These are phyloP conservation scores for Holtermannia corniformis DNA, from an alignment of 768 basidiomycete species.

Conservation along the genomic window DNA sequence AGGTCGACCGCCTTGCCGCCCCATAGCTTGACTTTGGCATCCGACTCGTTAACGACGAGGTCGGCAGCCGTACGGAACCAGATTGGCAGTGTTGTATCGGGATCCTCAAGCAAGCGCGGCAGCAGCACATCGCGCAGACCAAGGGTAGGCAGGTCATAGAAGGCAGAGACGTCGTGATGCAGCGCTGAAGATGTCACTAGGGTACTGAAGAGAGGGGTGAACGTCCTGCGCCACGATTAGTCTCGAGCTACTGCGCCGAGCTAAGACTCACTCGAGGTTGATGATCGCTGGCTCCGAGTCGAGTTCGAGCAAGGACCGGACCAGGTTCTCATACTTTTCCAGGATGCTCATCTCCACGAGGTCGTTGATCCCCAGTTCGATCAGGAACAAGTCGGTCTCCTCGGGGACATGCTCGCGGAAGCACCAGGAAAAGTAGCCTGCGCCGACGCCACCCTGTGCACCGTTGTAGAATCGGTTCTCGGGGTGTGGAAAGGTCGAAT, in stretches of 20 bases:
- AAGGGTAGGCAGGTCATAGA: slow-evolving; percentile 29
- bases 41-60: slow-evolving; percentile 7
- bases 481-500: slow-evolving; percentile 23
- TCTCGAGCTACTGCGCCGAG: too few relatives aligned
- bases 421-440: slow-evolving; percentile 30
- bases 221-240: slow-evolving; percentile 30
- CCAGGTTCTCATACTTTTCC: slow-evolving; percentile 21
- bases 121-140: slow-evolving; percentile 28
- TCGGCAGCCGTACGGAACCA: slow-evolving; percentile 28
- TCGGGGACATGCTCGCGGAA: slow-evolving; percentile 32
- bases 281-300: slow-evolving; percentile 26
- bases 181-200: slow-evolving; percentile 26
- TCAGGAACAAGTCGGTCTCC: slow-evolving; percentile 25
- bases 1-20: slow-evolving; percentile 28
- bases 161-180: slow-evolving; percentile 27
- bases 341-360: slow-evolving; percentile 17
- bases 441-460: slow-evolving; percentile 30
- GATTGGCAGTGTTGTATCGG: slow-evolving; percentile 19
- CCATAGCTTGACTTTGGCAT: slow-evolving; percentile 23
- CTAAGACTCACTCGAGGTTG: slow-evolving; percentile 36
- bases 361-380: slow-evolving; percentile 35
- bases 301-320: slow-evolving; percentile 19
- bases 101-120: slow-evolving; percentile 19
- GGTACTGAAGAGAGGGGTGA: slow-evolving; percentile 31
- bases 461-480: slow-evolving; percentile 28